phyloP scores from a whole-genome alignment of 1,284 basidiomycete genomes.

The Fomitopsis betulina region DNA sequence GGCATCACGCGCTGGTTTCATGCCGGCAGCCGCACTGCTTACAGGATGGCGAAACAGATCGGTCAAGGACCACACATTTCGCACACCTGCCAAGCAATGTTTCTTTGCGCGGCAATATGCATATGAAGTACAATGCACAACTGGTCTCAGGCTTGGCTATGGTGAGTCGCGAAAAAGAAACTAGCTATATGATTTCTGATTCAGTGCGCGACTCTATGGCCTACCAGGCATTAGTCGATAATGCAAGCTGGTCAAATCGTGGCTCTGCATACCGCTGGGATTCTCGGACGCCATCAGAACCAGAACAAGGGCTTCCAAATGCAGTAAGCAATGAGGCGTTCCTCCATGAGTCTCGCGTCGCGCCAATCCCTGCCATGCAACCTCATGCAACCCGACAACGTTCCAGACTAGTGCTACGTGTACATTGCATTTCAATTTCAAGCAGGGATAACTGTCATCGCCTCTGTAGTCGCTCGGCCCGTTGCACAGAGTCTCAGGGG shows the following conservation, averaged over 20 bases:
- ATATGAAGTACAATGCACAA: not conserved
- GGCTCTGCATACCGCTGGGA: not conserved
- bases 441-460: not conserved
- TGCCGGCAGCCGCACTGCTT: too few relatives aligned
- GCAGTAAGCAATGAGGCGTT: not conserved
- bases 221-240: not conserved
- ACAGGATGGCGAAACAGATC: not conserved
- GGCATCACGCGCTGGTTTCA: too few relatives aligned
- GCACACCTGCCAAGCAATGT: not conserved
- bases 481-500: not conserved
- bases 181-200: too few relatives aligned
- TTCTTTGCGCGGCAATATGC: not conserved
- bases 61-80: not conserved
- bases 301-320: not conserved
- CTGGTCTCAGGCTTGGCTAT: not conserved
- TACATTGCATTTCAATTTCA: not conserved
- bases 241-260: too few relatives aligned
- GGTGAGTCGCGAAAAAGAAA: too few relatives aligned
- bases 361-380: not conserved
- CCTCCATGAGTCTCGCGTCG: not conserved
- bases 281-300: not conserved
- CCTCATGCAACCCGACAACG: not conserved
- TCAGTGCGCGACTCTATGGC: not conserved
- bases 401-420: not conserved
- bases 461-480: not conserved